Percentiles rank a stretch among this genome's conserved stretches.
Conservation (phyloP, 2,329 filamentous ascomycete species). For the Penicillium hordei region DNA sequence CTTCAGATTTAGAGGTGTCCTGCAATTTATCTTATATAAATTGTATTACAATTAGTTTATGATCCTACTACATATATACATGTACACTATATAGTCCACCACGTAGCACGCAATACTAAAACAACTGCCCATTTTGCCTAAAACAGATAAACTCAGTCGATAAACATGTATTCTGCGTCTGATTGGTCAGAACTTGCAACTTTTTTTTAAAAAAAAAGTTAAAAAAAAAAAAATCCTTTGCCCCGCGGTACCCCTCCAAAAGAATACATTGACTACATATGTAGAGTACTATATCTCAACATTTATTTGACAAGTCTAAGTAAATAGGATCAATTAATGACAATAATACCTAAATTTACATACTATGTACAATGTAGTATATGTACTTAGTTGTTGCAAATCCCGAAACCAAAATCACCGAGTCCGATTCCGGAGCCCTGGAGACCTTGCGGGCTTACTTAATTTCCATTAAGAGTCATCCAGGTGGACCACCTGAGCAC, state of each 20-base stretch:
- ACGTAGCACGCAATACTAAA: neutral
- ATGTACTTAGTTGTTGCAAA: neutral
- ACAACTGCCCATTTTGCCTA: neutral
- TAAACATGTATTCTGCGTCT: neutral
- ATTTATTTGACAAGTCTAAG: too few relatives aligned
- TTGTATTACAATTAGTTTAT: too few relatives aligned
- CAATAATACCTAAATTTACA: neutral
- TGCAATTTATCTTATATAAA: neutral
- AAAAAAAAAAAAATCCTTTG: neutral
- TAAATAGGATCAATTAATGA: neutral
- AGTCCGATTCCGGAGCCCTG: conserved; percentile 21
- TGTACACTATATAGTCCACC: too few relatives aligned
- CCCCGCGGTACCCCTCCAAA: conserved; percentile 10
- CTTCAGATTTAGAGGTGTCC: neutral
- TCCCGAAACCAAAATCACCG: neutral
- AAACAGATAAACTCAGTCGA: conserved; percentile 4
- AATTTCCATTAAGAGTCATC: conserved; percentile 16
- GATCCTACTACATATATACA: too few relatives aligned
- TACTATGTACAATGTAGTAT: neutral
- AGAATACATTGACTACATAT: neutral
- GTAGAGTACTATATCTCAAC: neutral
- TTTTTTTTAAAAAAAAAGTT: neutral
- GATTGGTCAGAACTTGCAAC: neutral
- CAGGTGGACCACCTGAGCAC: neutral
- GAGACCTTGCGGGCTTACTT: conserved; percentile 19